These are phyloP conservation scores for Aspergillus ruber DNA, from an alignment of 2,329 filamentous ascomycete genomes.

Conservation along the genomic window DNA sequence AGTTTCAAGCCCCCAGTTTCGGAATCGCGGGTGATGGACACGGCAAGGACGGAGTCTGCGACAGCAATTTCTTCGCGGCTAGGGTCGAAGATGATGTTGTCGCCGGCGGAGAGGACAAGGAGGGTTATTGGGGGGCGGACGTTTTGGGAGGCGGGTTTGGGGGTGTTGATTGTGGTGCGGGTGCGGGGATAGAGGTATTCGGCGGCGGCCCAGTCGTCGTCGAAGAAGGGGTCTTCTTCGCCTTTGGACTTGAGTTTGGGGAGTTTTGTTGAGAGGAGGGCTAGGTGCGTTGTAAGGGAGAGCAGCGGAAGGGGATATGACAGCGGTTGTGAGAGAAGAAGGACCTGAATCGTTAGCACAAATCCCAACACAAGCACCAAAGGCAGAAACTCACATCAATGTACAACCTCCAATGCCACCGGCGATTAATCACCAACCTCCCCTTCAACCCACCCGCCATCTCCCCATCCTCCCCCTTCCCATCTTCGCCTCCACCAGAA, in stretches of 20 bases:
- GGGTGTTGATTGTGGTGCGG: slow-evolving; percentile 14
- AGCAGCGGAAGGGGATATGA: slow-evolving; percentile 91
- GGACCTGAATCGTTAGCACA: slow-evolving; percentile 52
- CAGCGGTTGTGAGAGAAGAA: slow-evolving; percentile 85
- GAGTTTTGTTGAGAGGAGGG: slow-evolving; percentile 77
- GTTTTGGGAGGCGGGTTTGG: slow-evolving; percentile 18
- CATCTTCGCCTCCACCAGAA: slow-evolving; percentile 56
- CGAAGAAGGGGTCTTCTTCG: slow-evolving; percentile 90
- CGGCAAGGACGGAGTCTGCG: slow-evolving; percentile 78
- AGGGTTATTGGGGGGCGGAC: slow-evolving; percentile 77
- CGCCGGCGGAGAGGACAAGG: slow-evolving; percentile 76
- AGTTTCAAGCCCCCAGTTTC: slow-evolving; percentile 49
- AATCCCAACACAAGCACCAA: not conserved
- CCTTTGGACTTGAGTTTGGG: slow-evolving; percentile 79
- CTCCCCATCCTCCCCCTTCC: slow-evolving; percentile 63
- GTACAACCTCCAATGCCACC: slow-evolving; percentile 96
- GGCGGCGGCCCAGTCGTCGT: slow-evolving; percentile 92
- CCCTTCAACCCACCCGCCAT: slow-evolving; percentile 61
- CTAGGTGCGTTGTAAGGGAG: slow-evolving; percentile 87
- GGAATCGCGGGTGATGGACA: slow-evolving; percentile 58
- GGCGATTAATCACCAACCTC: slow-evolving; percentile 75
- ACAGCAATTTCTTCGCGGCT: slow-evolving; percentile 86
- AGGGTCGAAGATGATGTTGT: slow-evolving; percentile 92
- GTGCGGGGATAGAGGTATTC: slow-evolving; percentile 64
- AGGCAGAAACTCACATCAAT: slow-evolving; percentile 63